Evolutionary conservation across 2,329 filamentous ascomycete genomes (phyloP), one percentile per base, ranked within the genome.

Genomic region (Pyricularia grisea): DNA sequence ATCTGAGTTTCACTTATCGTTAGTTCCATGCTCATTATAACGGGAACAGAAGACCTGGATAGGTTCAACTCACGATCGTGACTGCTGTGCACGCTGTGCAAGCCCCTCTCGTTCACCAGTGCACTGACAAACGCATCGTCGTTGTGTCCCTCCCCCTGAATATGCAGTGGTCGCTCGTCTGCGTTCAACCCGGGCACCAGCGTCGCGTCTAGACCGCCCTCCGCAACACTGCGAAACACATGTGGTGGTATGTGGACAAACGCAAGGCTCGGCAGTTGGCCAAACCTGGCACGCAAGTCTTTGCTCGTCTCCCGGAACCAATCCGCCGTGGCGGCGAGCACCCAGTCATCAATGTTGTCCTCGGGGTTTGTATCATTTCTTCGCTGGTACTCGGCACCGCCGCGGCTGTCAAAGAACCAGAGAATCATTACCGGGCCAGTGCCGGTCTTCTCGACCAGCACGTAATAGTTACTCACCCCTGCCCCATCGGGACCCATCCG

Each of bases 381-480:
- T 71, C 78, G 73, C 70, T 83, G 82, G 72, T 83, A 87, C 66
- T 81, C 79, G 67, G 80, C 79, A 9, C 88, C 88, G 50, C 89
- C 88, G 20, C 85, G 81, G 69, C 82, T 86, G 73, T 92, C 90
- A 73, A 93, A 92, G 78, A 92, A 92, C 88, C 89, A 93, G 1
- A 93, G 79, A 0, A 92, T 50, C 12, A 65, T 83, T 3, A 69
- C 69, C 14, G 70, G 69, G 3, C 73, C 69, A 9, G 69, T 71
- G 70, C 31, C 63, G 72, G 65, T 78, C 78, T 0, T 82, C 81
- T 0, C 72, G 0, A 85, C 80, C 0, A 81, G 80, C 0, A 85
- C 74, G 70, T 82, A 80, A 73, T 84, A 84, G 66, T 85, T 85
- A 9, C 83, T 81, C 0, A 80, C 73, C 0, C 83, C 83, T 0